Conservation (phyloP, 148 eudicot species). For the Camellia japonica region DNA sequence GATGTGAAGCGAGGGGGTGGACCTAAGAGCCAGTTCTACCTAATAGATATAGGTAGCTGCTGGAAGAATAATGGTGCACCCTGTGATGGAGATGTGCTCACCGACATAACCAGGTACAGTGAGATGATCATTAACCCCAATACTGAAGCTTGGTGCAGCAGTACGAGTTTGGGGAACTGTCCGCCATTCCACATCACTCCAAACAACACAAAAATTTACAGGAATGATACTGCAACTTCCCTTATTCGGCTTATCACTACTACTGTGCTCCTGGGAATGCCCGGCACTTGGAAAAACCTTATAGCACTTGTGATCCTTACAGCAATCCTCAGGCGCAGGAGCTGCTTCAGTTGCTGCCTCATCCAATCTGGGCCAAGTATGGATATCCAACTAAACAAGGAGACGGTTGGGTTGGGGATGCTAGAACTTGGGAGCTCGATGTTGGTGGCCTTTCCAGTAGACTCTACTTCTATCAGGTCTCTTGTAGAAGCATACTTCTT, state of each 20-base stretch:
- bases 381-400: constrained; percentile 79
- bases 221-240: constrained; percentile 68
- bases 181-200: constrained; percentile 84
- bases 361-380: constrained; percentile 68
- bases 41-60: constrained; percentile 82
- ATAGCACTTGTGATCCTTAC: constrained; percentile 65
- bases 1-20: constrained; percentile 84
- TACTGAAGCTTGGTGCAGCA: constrained; percentile 61
- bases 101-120: constrained; percentile 75
- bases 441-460: constrained; percentile 77
- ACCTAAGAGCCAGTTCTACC: constrained; percentile 79
- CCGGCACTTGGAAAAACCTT: constrained; percentile 45
- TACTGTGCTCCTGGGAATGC: constrained; percentile 85
- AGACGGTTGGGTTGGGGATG: constrained; percentile 81
- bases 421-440: constrained; percentile 74
- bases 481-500: too few relatives aligned
- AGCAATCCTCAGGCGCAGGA: constrained; percentile 90
- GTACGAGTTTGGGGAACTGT: constrained; percentile 44
- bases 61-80: constrained; percentile 79
- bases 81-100: constrained; percentile 69
- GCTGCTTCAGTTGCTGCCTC: constrained; percentile 75
- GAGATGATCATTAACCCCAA: constrained; percentile 88
- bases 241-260: constrained; percentile 76
- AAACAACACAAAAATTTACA: constrained; percentile 45
- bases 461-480: constrained; percentile 78